Conservation (phyloP, 1,284 basidiomycete species). For the Sphagnurus paluster region DNA sequence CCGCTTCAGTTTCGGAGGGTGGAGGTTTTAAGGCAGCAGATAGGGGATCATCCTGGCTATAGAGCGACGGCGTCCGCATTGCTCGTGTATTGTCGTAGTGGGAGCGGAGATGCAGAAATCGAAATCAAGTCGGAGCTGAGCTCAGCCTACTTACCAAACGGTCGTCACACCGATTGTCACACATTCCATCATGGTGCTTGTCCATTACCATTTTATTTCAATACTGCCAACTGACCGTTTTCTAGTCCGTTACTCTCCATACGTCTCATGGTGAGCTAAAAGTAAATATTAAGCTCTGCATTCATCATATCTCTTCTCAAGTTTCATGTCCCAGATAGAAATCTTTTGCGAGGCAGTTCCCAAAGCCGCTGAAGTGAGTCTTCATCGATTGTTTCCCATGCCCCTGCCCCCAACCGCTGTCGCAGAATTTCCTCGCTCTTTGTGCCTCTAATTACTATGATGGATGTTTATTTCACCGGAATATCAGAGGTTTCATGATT, state of each 20-base stretch:
- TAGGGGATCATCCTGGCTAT: conserved; percentile 74
- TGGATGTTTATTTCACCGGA: conserved; percentile 87
- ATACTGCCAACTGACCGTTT: conserved; percentile 15
- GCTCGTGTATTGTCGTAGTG: conserved; percentile 33
- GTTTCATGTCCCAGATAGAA: conserved; percentile 70
- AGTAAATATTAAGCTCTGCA: conserved; percentile 45
- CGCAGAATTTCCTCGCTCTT: conserved; percentile 91
- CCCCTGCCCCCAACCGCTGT: conserved; percentile 5
- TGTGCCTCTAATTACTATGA: conserved; percentile 91
- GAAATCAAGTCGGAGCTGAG: conserved; percentile 18
- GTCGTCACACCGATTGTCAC: conserved; percentile 31
- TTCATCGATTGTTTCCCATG: background rate
- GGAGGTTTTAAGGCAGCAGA: conserved; percentile 67
- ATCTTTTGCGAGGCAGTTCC: conserved; percentile 97
- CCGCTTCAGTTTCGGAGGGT: conserved; percentile 60
- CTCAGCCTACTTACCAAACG: too few species aligned
- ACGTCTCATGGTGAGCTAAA: conserved; percentile 95
- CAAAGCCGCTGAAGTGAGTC: conserved; percentile 82
- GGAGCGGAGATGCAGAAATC: conserved; percentile 28
- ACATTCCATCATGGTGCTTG: conserved; percentile 30
- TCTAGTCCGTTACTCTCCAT: conserved; percentile 92
- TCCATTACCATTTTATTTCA: conserved; percentile 25
- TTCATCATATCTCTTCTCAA: background rate
- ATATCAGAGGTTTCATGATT: conserved; percentile 95
- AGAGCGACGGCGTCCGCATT: conserved; percentile 65